These are phyloP conservation scores for Talaromyces verruculosus DNA, from an alignment of 2,329 filamentous ascomycete species.

Conservation along the genomic window DNA sequence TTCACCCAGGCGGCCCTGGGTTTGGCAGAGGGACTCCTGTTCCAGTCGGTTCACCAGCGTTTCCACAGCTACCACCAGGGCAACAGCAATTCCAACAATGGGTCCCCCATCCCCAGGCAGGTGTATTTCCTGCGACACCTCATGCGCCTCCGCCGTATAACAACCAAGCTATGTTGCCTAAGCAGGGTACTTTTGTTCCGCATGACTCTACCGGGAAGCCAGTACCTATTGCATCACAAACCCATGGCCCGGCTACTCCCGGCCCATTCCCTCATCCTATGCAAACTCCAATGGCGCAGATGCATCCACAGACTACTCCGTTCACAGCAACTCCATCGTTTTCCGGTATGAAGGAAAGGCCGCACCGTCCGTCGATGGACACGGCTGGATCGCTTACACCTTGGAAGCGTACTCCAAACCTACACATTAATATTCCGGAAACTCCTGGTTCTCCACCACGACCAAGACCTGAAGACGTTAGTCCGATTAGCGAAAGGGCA, in stretches of 20 bases:
- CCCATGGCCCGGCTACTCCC: constrained; percentile 32
- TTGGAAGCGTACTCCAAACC: constrained; percentile 43
- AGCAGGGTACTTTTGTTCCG: constrained; percentile 19
- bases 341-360: constrained; percentile 31
- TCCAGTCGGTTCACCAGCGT: constrained; percentile 22
- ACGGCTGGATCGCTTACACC: constrained; percentile 45
- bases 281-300: constrained; percentile 30
- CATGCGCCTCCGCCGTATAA: constrained; percentile 24
- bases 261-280: constrained; percentile 23
- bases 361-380: constrained; percentile 37
- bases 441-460: constrained; percentile 43
- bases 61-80: constrained; percentile 27
- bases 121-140: constrained; percentile 20
- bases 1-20: constrained; percentile 20
- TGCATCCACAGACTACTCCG: constrained; percentile 32
- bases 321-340: constrained; percentile 28
- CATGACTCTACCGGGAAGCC: constrained; percentile 26
- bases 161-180: constrained; percentile 14
- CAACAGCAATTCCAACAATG: constrained; percentile 41
- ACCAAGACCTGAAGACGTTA: constrained; percentile 46
- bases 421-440: constrained; percentile 33
- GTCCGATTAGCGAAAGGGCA: constrained; percentile 47
- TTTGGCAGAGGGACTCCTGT: constrained; percentile 24
- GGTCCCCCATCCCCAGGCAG: constrained; percentile 31
- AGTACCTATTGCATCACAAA: constrained; percentile 24